Base-by-base conservation (phyloP, 169 alveolate species). In the Cardiosporidium cionae region DNA sequence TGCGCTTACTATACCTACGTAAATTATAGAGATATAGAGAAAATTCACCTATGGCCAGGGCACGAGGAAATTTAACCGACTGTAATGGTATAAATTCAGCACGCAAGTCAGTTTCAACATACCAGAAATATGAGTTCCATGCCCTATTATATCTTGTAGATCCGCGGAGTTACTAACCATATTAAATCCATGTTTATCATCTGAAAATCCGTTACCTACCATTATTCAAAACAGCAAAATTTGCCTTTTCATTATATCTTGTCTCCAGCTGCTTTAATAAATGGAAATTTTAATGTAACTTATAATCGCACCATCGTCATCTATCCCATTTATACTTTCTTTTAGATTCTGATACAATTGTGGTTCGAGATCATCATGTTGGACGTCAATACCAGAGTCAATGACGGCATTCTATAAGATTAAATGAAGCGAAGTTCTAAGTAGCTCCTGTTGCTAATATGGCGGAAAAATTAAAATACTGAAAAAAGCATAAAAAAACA, bases 41-140 rank as follows among this genome's bases (percentile, higher is more conserved):
- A 63, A n/a, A n/a, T 44, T 44, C n/a, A 23, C 22, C 22, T 23
- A n/a, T n/a, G 0, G 22, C 22, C 62, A 44, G 0, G 25, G 62
- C 62, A 0, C 22, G 62, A n/a, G 25, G 62, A n/a, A 44, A 0
- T 23, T 44, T n/a, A 23, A 0, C n/a, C n/a, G n/a, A n/a, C n/a
- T n/a, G n/a, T n/a, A n/a, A n/a, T n/a, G n/a, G n/a, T n/a, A n/a
- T n/a, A n/a, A n/a, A n/a, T n/a, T n/a, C 58, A 44, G 58, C 27
- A 44, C 16, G 58, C 58, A 44, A 44, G n/a, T 44, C 16, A n/a
- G n/a, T 44, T n/a, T 16, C n/a, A 84, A 81, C 31, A 84, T 83
- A 16, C 89, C 88, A 5, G 91, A 84, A 72, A 87, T 84, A 22
- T 77, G 82, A 9, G 91, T 86, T 22, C 91, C 91, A 34, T 86